These are phyloP conservation scores for Nemania sp. DNA, from an alignment of 2,329 filamentous ascomycete genomes.

Conservation along the genomic window DNA sequence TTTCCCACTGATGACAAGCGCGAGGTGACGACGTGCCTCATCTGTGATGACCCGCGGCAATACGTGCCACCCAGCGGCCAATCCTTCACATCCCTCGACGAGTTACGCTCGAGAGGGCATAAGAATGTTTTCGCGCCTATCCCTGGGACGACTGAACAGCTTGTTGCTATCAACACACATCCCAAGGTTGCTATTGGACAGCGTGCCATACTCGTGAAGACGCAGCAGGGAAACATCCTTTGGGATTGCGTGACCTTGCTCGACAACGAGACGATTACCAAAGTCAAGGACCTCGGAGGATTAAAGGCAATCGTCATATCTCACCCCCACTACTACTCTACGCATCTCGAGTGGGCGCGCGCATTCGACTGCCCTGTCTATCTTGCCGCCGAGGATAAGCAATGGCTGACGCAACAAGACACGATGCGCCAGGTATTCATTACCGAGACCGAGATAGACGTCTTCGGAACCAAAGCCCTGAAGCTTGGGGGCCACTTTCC, in stretches of 20 bases:
- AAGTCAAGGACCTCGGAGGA: slow-evolving; percentile 64
- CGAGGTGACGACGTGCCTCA: slow-evolving; percentile 61
- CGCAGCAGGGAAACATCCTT: slow-evolving; percentile 69
- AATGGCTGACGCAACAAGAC: slow-evolving; percentile 60
- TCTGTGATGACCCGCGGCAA: slow-evolving; percentile 75
- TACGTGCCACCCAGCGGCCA: slow-evolving; percentile 68
- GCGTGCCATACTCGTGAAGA: slow-evolving; percentile 69
- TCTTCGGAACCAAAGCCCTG: slow-evolving; percentile 50
- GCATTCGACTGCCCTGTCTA: slow-evolving; percentile 73
- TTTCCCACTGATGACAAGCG: slow-evolving; percentile 57
- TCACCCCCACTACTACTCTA: slow-evolving; percentile 83
- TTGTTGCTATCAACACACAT: slow-evolving; percentile 53
- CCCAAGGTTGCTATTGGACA: slow-evolving; percentile 75
- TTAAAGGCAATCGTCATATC: slow-evolving; percentile 73
- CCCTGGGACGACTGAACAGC: slow-evolving; percentile 22
- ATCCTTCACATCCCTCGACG: slow-evolving; percentile 63
- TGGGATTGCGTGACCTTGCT: slow-evolving; percentile 79
- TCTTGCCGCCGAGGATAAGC: slow-evolving; percentile 63
- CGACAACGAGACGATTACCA: slow-evolving; percentile 62
- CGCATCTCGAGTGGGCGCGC: slow-evolving; percentile 72
- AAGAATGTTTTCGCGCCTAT: slow-evolving; percentile 58
- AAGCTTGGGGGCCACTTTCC: slow-evolving; percentile 82
- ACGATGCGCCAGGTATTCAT: slow-evolving; percentile 54
- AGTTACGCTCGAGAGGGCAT: slow-evolving; percentile 47
- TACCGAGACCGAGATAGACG: slow-evolving; percentile 44